A percentile compares a stretch with the other conserved stretches of the same genome.
Conservation (phyloP, 2,329 filamentous ascomycete species). For the Calonectria fujianensis region DNA sequence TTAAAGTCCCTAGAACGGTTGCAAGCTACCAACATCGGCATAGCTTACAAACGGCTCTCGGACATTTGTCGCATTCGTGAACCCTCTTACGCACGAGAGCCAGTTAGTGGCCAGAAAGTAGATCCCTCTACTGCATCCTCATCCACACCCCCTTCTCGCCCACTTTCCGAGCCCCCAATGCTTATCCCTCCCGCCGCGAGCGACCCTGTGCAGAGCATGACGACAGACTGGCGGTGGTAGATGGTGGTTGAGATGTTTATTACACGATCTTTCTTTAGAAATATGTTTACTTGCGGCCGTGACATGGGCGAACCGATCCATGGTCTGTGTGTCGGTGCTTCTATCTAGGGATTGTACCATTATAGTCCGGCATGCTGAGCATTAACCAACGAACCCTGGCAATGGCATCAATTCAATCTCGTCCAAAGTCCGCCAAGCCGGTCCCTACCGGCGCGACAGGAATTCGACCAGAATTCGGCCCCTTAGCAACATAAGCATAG, state of each 20-base stretch:
- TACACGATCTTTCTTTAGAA: background rate
- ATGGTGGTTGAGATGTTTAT: conserved; percentile 30
- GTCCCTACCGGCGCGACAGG: conserved; percentile 12
- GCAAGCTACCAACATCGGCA: conserved; percentile 45
- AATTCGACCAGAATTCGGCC: conserved; percentile 22
- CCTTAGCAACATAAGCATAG: conserved; percentile 27
- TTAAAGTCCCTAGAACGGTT: conserved; percentile 44
- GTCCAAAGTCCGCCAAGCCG: conserved; percentile 27
- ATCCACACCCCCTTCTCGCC: conserved; percentile 35
- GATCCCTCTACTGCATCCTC: conserved; percentile 46
- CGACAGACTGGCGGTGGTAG: conserved; percentile 45
- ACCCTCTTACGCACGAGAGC: conserved; percentile 36
- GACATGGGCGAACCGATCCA: conserved; percentile 43
- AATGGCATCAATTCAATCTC: conserved; percentile 35
- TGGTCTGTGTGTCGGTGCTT: conserved; percentile 35
- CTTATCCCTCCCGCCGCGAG: conserved; percentile 21
- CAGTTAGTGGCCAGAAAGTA: conserved; percentile 43
- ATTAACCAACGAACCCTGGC: background rate
- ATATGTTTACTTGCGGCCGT: conserved; percentile 38
- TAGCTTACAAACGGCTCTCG: conserved; percentile 42
- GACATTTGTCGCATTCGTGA: conserved; percentile 35
- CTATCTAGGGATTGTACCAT: background rate
- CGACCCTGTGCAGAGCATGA: conserved; percentile 44
- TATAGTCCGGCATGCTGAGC: background rate
- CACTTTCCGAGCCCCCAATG: conserved; percentile 47